Percentiles rank a stretch among this genome's conserved stretches.
Evolutionary conservation across 805 yeast genomes (phyloP).

Genomic region (Ogataea paraovalis): DNA sequence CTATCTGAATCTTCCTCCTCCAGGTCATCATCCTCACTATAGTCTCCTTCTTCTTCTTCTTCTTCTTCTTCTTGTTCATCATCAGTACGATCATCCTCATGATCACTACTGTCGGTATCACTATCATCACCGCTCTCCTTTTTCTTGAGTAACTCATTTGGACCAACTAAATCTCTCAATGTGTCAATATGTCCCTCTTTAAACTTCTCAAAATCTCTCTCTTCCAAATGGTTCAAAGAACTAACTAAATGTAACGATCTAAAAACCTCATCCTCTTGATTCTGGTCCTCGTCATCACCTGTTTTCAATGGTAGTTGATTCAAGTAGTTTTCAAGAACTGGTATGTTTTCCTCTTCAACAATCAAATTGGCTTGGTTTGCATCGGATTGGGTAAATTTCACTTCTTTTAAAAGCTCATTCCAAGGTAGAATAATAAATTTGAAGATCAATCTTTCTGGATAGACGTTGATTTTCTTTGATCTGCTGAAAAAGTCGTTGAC

Average conservation of each 20-base stretch:
- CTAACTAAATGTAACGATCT: slow-evolving; percentile 74
- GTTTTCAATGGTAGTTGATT: slow-evolving; percentile 55
- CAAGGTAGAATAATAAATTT: slow-evolving; percentile 61
- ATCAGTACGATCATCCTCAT: too few species aligned
- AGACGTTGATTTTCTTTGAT: slow-evolving; percentile 66
- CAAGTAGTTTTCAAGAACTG: slow-evolving; percentile 39
- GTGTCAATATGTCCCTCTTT: slow-evolving; percentile 78
- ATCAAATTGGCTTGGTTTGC: slow-evolving; percentile 11
- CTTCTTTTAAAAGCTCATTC: slow-evolving; percentile 31
- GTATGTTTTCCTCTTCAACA: slow-evolving; percentile 37
- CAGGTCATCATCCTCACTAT: slow-evolving; percentile 12
- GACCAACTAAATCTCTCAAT: slow-evolving; percentile 59
- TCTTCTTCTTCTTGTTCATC: too few species aligned
- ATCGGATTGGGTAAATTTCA: slow-evolving; percentile 25
- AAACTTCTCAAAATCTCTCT: slow-evolving; percentile 80
- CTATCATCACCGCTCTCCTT: slow-evolving; percentile 33
- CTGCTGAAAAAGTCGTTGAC: slow-evolving; percentile 82
- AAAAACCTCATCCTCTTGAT: slow-evolving; percentile 78
- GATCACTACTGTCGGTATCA: background rate
- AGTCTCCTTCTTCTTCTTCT: slow-evolving; percentile 27
- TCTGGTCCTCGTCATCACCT: slow-evolving; percentile 48
- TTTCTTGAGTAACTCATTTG: slow-evolving; percentile 27
- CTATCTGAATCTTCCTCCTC: slow-evolving; percentile 25
- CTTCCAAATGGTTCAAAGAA: slow-evolving; percentile 80
- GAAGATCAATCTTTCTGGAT: slow-evolving; percentile 79